Base-by-base conservation (phyloP, 2,329 filamentous ascomycete species). In the Colletotrichum spinosum region DNA sequence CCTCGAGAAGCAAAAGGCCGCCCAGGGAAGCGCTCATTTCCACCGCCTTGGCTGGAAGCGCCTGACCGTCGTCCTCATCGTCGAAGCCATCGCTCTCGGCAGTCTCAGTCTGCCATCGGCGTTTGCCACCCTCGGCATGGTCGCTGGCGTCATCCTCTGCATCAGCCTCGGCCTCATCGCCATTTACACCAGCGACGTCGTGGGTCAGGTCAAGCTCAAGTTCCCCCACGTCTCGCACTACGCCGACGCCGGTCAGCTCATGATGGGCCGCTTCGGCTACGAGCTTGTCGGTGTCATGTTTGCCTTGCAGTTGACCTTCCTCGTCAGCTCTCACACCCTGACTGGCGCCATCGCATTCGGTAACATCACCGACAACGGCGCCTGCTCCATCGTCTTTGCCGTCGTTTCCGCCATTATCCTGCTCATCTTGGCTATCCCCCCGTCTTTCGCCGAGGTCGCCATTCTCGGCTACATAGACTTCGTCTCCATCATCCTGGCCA, bases 271-370 rank as follows among this genome's bases (percentile, higher is more conserved):
- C 15, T 78, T 86, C 44, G 89, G 88, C 1, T 85, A 88, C 67
- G 87, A 91, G 73, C 69, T 92, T 38, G 79, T 91, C 49, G 88
- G 88, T 33, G 76, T 80, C 68, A 88, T 85, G 68, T 89, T 90
- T 70, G 78, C 85, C 9, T 76, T 92, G 15, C 87, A 92, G 75
- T 80, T 92, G 44, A 78, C 90, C 60, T 91, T 93, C 77, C 84
- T 91, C 70, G 88, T 90, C 76, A 88, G 86, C 39, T 90, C 89
- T n/a, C 91, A 93, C 76, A 81, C 91, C 55, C 79, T 92, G 67
- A 91, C 89, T 0, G 92, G 92, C 69, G 85, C 84, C 38, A 89
- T 92, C 70, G 90, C 90, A 69, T 86, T 92, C 76, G 88, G 88
- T 70, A 87, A 83, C 55, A 80, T 92, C 55, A 88, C 88, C 5